Percentiles rank a stretch among this genome's conserved stretches.
phyloP scores from a whole-genome alignment of 306 rosid species.

The Mucuna pruriens region DNA sequence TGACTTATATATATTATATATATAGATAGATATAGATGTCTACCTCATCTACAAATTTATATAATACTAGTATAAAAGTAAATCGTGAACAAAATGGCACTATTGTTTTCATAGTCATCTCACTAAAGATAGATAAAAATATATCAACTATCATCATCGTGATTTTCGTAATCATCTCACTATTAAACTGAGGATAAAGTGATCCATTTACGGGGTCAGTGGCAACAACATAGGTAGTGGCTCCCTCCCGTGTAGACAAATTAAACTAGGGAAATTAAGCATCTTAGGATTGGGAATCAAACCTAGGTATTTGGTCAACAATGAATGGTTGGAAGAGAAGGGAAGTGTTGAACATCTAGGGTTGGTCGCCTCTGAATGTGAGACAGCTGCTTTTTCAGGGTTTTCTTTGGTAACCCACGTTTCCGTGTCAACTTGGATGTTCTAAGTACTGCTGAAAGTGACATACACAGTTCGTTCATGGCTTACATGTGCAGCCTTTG shows the following conservation, averaged over 20 bases:
- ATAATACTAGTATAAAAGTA: neutral
- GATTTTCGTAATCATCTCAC: conserved; percentile 27
- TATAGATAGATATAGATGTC: too few species aligned
- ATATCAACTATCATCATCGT: neutral
- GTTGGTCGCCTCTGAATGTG: conserved; percentile 40
- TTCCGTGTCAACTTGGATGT: conserved; percentile 57
- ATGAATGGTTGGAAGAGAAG: neutral
- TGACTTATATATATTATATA: neutral
- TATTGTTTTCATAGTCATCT: conserved; percentile 29
- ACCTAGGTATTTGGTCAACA: conserved; percentile 32
- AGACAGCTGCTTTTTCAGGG: conserved; percentile 39
- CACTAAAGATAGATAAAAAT: conserved; percentile 8
- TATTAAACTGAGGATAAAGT: conserved; percentile 1
- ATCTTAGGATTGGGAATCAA: conserved; percentile 21
- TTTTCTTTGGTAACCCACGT: conserved; percentile 24
- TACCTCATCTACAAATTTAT: neutral
- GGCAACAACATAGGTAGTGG: conserved; percentile 65
- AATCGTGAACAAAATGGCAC: neutral
- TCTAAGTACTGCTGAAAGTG: conserved; percentile 20
- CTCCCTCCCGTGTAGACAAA: conserved; percentile 61
- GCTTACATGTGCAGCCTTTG: conserved; percentile 36
- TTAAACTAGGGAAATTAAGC: conserved; percentile 25
- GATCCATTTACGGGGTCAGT: conserved; percentile 44
- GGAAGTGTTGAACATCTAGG: conserved; percentile 40
- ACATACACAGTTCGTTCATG: conserved; percentile 31